Percentiles rank a stretch among this genome's conserved stretches.
Evolutionary conservation across 2,329 filamentous ascomycete species (phyloP).

Genomic region (Fusarium pininemorale): DNA sequence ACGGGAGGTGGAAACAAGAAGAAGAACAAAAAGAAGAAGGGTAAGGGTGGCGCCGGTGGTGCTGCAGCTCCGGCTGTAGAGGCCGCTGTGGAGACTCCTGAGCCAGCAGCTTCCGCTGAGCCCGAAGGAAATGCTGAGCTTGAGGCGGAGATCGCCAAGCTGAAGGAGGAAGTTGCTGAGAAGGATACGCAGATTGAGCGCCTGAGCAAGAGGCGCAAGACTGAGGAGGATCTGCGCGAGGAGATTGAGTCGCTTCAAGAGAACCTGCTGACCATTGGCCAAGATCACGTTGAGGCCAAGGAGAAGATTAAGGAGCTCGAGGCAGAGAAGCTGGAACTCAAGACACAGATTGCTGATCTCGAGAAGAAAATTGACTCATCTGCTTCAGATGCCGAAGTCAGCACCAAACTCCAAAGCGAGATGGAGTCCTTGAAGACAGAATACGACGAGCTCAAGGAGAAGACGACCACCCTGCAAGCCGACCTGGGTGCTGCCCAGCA

Average conservation of each 20-base stretch:
- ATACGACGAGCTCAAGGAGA: constrained; percentile 74
- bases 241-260: constrained; percentile 88
- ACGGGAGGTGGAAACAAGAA: constrained; percentile 61
- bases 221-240: constrained; percentile 81
- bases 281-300: constrained; percentile 85
- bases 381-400: constrained; percentile 51
- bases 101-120: constrained; percentile 46
- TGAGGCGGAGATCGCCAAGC: constrained; percentile 58
- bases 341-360: constrained; percentile 69
- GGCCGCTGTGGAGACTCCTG: constrained; percentile 49
- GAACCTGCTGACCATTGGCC: constrained; percentile 79
- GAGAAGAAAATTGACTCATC: constrained; percentile 72
- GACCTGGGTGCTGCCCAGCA: constrained; percentile 88
- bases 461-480: constrained; percentile 75
- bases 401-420: constrained; percentile 67
- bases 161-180: constrained; percentile 64
- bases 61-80: constrained; percentile 49
- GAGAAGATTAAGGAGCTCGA: constrained; percentile 77
- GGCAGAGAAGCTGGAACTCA: constrained; percentile 72
- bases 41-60: constrained; percentile 70
- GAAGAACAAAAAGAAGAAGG: constrained; percentile 87
- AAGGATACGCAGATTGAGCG: constrained; percentile 79
- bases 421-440: constrained; percentile 64
- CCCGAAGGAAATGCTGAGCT: constrained; percentile 50
- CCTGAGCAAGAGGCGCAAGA: constrained; percentile 74